Percentiles rank a stretch among this genome's conserved stretches.
These are phyloP conservation scores for Corynascus novoguineensis DNA, from an alignment of 495 filamentous ascomycete species.

Conservation along the genomic window DNA sequence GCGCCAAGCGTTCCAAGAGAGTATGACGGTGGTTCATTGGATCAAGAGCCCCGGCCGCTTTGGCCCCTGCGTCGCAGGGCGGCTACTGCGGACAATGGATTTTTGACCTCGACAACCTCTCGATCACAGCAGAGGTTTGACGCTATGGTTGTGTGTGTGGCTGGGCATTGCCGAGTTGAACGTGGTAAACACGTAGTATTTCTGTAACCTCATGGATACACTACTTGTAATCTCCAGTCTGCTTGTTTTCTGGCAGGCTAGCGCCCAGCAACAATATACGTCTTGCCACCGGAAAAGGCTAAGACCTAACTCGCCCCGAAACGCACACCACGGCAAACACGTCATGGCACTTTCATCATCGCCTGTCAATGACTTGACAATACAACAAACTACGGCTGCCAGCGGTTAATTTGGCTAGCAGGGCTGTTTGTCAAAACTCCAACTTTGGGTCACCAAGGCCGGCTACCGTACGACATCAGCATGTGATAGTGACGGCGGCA, in stretches of 20 bases:
- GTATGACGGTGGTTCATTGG: constrained; percentile 36
- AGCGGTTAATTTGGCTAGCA: no score
- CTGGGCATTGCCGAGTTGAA: neutral
- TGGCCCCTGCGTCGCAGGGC: constrained; percentile 41
- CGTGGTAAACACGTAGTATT: no score
- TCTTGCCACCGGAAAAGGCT: no score
- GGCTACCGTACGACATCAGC: neutral
- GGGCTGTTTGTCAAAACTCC: neutral
- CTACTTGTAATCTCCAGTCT: neutral
- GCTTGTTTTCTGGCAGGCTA: neutral
- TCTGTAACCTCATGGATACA: no score
- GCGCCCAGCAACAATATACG: neutral
- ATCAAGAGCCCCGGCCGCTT: constrained; percentile 22
- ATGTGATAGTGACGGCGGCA: constrained; percentile 23
- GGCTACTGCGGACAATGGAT: constrained; percentile 25
- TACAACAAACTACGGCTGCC: no score
- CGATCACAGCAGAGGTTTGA: neutral
- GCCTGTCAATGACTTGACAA: no score
- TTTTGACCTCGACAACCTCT: constrained; percentile 16
- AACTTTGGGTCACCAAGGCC: neutral
- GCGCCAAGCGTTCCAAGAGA: constrained; percentile 39
- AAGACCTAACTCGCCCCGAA: no score
- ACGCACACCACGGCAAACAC: no score
- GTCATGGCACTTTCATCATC: no score
- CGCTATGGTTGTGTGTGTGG: neutral